Evolutionary conservation across 495 filamentous ascomycete species (phyloP), one percentile per base, ranked within the genome.

Genomic region (Recurvomyces mirabilis): DNA sequence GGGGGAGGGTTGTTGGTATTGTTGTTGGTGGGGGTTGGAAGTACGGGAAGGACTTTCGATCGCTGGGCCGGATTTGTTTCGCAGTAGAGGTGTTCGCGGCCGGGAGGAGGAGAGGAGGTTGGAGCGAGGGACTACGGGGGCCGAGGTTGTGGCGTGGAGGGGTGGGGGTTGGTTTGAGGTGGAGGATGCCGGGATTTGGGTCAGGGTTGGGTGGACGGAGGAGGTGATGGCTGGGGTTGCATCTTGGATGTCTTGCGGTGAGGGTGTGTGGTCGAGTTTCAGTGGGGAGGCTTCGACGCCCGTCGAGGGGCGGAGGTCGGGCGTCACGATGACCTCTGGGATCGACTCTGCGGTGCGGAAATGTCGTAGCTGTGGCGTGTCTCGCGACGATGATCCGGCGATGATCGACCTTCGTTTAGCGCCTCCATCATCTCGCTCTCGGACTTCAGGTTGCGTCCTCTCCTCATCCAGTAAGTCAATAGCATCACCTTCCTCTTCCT

Each of bases 401-500:
- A 51, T 33, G 20, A 50, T 19, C 15, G 47, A 46, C 10, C 22
- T 29, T 17, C 48, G 34, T 22, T 23, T 33, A 3, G 14, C 34
- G 1, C 5, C 24, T 10, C 15, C 15, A 19, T 49, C 42, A 18
- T 51, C 48, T 6, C 47, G 37, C 37, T 55, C 49, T 26, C 44
- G 22, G 15, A 52, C 33, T 38, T 57, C 54, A 14, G 53, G 52
- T 13, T 57, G 56, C 32, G 51, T 53, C 15, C 46, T 36, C 30
- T 64, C 65, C 36, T 66, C 61, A 33, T 60, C 49, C 13, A 53
- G 39, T 1, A 67, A 46, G 30, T 53, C 38, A 37, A 66, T 65
- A 12, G 47, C 50, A 32, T 63, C 61, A 36, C 65, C 64, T 11
- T 45, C 51, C 30, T 63, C 61, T 20, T 67, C 68, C 29, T 75